Evolutionary conservation across 1,284 basidiomycete genomes (phyloP).

Genomic region (Erythrobasidium hasegawianum): DNA sequence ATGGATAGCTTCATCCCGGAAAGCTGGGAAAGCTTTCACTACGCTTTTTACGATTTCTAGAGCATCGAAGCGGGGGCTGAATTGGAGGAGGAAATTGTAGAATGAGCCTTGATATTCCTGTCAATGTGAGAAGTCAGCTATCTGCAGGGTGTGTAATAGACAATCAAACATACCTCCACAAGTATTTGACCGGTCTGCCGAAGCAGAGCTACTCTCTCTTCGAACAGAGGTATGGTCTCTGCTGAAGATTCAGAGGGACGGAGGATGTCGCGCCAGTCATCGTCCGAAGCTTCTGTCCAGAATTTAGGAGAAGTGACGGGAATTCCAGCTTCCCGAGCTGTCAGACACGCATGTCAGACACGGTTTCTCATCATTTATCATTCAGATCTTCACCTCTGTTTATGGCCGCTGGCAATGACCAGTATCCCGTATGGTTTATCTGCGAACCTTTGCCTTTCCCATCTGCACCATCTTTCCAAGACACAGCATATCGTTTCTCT

Average conservation of each 20-base stretch:
- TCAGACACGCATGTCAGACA: not conserved
- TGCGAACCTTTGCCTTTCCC: constrained; percentile 54
- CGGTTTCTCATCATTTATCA: not conserved
- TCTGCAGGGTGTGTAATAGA: not conserved
- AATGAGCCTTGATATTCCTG: constrained; percentile 69
- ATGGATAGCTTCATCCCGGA: constrained; percentile 56
- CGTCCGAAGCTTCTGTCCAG: constrained; percentile 60
- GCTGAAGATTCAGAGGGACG: constrained; percentile 57
- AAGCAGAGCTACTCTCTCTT: constrained; percentile 65
- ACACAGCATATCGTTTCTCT: constrained; percentile 62
- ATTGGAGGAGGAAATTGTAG: constrained; percentile 59
- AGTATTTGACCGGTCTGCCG: constrained; percentile 67
- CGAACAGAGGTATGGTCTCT: constrained; percentile 64
- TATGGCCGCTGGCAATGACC: constrained; percentile 71
- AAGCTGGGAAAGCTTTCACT: constrained; percentile 65
- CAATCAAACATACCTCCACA: constrained; percentile 54
- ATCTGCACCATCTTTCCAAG: constrained; percentile 62
- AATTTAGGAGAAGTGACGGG: constrained; percentile 70
- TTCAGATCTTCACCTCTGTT: constrained; percentile 64
- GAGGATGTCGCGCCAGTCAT: constrained; percentile 57
- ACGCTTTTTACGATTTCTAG: constrained; percentile 69
- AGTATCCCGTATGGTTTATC: constrained; percentile 68
- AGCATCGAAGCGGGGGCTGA: constrained; percentile 52
- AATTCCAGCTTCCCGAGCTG: constrained; percentile 62
- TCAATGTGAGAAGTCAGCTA: not conserved